Evolutionary conservation across 2,329 filamentous ascomycete species (phyloP), one percentile per base, ranked within the genome.

Genomic region (Pyrenochaeta sp.): DNA sequence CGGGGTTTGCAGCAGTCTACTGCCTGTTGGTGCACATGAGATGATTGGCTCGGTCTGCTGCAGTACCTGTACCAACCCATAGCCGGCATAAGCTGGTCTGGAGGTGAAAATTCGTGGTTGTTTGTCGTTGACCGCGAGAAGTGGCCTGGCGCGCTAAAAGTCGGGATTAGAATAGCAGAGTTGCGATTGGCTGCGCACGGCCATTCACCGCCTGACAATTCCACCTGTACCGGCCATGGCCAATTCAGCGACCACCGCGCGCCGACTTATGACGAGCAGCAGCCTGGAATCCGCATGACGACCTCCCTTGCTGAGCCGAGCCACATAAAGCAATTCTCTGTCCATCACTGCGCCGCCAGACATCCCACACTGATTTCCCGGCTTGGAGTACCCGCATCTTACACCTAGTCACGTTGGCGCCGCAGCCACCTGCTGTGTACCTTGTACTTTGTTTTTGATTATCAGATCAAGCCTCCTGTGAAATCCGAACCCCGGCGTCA

Each of bases 381-480:
- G 49, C 36, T 41, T 49, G 23, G 44, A 53, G 49, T 48, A 20
- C 43, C 56, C 53, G 55, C 53, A 50, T 51, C 58, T 49, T 44
- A 50, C 51, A 40, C 48, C 49, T 42, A 53, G 47, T 60, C 55
- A 63, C 62, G 56, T 62, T 61, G 51, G 53, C 48, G 50, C 55
- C n/a, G n/a, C n/a, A n/a, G 51, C 53, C 48, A 54, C 51, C 38
- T 42, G 37, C 41, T 47, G 41, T 36, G 39, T 40, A 39, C 49
- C 38, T n/a, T 36, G 35, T 27, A 51, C 48, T 42, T 47, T 38
- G n/a, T 15, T 29, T 30, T 43, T 35, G 17, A 26, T 52, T 44
- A 58, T 56, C 59, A 49, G 41, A 48, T 49, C 42, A 22, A 49
- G 30, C 28, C 38, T 36, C 41, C 28, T 40, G 30, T 38, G 22